Base-by-base conservation (phyloP, 176 grass and related monocot genomes). In the Oryza glumipatula region DNA sequence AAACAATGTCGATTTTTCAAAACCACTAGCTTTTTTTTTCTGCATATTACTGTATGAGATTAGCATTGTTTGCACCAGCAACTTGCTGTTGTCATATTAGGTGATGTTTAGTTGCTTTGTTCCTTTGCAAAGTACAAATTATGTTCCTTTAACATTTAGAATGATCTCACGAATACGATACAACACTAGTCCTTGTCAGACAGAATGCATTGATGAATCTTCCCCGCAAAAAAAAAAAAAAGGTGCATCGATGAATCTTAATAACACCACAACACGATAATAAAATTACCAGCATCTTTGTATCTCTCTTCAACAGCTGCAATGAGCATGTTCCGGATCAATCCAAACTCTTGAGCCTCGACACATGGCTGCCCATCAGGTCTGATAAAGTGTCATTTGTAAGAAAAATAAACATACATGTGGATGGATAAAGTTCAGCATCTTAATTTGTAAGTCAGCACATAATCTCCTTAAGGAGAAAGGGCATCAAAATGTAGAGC, bases 281-380 rank as follows among this genome's bases (percentile, higher is more conserved):
- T 28, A 86, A 58, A 13, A 49, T 85, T 89, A 98, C 95, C 95
- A 14, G 95, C 95, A 87, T 95, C 92, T 77, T 83, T 98, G 90
- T 98, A 98, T 76, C 92, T 85, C 80, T 98, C 95, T 89, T 98
- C 92, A 56, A 88, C 77, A 73, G 89, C 92, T 32, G 95, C 95
- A 64, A 87, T 82, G 26, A 91, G 76, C 95, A 98, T 95, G 86
- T 95, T 95, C 12, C 84, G 74, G 26, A 98, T 65, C 76, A 98
- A 93, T 54, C 47, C 88, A 54, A 98, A 98, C 76, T 98, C 95
- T 84, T 86, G 82, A 21, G 89, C 76, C 67, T 98, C 95, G 9
- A 88, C 22, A 11, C 92, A 95, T 45, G 87, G 85, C 39, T 98
- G 90, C 63, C 92, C 95, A 74, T 98, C 92, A 83, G 95, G 91